Base-by-base conservation (phyloP, 768 basidiomycete genomes). In the Pulveroboletus sp. region DNA sequence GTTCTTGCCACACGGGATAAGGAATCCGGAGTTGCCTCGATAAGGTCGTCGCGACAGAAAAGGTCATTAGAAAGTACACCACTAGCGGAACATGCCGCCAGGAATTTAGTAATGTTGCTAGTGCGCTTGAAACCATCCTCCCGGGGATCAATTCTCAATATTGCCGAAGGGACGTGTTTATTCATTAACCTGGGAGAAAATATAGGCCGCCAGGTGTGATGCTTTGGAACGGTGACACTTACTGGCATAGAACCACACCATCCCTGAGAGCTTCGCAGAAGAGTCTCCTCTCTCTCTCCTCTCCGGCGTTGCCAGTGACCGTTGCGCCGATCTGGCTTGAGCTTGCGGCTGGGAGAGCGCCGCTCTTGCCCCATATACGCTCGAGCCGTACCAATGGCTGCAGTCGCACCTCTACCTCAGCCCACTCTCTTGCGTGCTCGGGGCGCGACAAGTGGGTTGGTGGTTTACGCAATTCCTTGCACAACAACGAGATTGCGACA, bases 181-280 rank as follows among this genome's bases (percentile, higher is more conserved):
- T 90, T 90, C 74, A 90, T 76, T 52, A 92, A 76, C 54, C 91
- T 93, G 41, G 32, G 52, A 42, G 37, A 37, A 37, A 47, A 22
- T 27, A 37, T 44, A 41, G 24, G 43, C 32, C 23, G 45, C 43
- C 56, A 46, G n/a, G n/a, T 31, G 20, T 41, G 17, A 27, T 39
- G 37, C 43, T 45, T 54, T 26, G 38, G 49, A 34, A 44, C 23
- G 50, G 36, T 34, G 44, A 54, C 30, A 83, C 92, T 72, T 62
- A 94, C 93, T 89, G 85, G 82, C 93, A 93, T 20, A 95, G 76
- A 19, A 94, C 79, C 65, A 83, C 86, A 1, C 93, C 93, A 70
- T 95, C 93, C 58, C 82, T 71, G 47, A 94, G 63, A 1, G 87
- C 82, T 46, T 93, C 89, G 29, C 76, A 73, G 60, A 93, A 95